Percentiles rank a stretch among this genome's conserved stretches.
phyloP scores from a whole-genome alignment of 2,329 filamentous ascomycete genomes.

The Zymoseptoria pseudotritici region DNA sequence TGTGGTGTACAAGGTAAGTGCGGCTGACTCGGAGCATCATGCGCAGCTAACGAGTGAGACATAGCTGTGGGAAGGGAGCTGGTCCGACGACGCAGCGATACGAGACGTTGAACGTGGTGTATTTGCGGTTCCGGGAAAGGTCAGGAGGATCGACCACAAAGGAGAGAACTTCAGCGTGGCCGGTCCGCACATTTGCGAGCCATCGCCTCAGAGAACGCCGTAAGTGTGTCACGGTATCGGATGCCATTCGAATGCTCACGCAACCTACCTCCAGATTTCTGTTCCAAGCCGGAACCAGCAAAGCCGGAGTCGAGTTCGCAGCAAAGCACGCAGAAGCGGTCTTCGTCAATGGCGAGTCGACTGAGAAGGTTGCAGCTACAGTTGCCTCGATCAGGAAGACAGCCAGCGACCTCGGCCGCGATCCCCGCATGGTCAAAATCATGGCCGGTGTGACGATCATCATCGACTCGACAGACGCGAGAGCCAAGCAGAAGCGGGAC shows the following conservation, averaged over 20 bases:
- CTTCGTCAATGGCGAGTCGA: conserved; percentile 59
- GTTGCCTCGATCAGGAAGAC: conserved; percentile 41
- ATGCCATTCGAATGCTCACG: no score
- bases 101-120: conserved; percentile 50
- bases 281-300: conserved; percentile 60
- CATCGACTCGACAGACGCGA: conserved; percentile 55
- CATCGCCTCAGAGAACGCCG: conserved; percentile 58
- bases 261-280: conserved; percentile 35
- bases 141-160: conserved; percentile 57
- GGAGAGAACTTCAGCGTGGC: conserved; percentile 57
- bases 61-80: conserved; percentile 54
- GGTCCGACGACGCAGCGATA: conserved; percentile 57
- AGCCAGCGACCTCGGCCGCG: conserved; percentile 45
- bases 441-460: conserved; percentile 57
- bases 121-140: conserved; percentile 50
- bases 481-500: conserved; percentile 54
- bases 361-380: conserved; percentile 34
- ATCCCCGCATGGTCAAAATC: conserved; percentile 57
- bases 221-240: no score
- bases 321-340: conserved; percentile 64
- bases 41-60: conserved; percentile 1
- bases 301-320: conserved; percentile 56
- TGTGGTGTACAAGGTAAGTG: conserved; percentile 45
- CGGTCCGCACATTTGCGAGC: conserved; percentile 57
- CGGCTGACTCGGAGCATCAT: no score